phyloP scores from a whole-genome alignment of 176 grass and related monocot genomes.

The Triticum timopheevii region DNA sequence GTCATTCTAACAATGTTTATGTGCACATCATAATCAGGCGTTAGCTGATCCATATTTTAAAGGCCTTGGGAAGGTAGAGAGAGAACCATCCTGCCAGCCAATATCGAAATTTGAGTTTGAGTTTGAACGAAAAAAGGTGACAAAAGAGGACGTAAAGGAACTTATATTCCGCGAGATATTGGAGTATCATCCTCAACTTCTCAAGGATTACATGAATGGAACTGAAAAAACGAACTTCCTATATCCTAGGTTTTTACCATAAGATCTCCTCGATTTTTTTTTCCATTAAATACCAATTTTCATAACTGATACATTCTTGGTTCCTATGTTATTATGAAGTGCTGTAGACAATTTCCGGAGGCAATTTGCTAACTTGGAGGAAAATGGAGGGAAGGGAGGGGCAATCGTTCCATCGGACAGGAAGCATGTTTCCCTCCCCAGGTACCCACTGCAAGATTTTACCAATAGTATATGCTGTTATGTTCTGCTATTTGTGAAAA shows the following conservation, averaged over 20 bases:
- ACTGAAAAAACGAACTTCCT: constrained; percentile 73
- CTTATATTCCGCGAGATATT: constrained; percentile 93
- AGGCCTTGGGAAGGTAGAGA: constrained; percentile 82
- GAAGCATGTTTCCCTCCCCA: constrained; percentile 97
- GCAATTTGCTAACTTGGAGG: constrained; percentile 96
- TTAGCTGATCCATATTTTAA: constrained; percentile 96
- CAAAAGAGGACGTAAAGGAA: constrained; percentile 94
- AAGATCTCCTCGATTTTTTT: not conserved
- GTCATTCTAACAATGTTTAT: constrained; percentile 9
- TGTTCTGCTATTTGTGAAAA: constrained; percentile 8
- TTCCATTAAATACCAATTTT: not conserved
- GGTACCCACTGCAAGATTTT: constrained; percentile 43
- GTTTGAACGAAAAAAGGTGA: constrained; percentile 87
- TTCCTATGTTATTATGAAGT: constrained; percentile 47
- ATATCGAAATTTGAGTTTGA: constrained; percentile 97
- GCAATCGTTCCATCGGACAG: constrained; percentile 55
- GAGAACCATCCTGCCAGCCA: constrained; percentile 89
- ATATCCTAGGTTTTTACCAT: constrained; percentile 76
- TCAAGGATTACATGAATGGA: constrained; percentile 84
- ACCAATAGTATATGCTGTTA: not conserved
- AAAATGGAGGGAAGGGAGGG: constrained; percentile 77
- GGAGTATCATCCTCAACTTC: constrained; percentile 91
- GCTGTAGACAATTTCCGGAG: constrained; percentile 96
- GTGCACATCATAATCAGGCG: constrained; percentile 56
- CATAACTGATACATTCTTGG: not conserved